Evolutionary conservation across 169 alveolate genomes (phyloP), one percentile per base, ranked within the genome.

Genomic region (Toxoplasma gondii): DNA sequence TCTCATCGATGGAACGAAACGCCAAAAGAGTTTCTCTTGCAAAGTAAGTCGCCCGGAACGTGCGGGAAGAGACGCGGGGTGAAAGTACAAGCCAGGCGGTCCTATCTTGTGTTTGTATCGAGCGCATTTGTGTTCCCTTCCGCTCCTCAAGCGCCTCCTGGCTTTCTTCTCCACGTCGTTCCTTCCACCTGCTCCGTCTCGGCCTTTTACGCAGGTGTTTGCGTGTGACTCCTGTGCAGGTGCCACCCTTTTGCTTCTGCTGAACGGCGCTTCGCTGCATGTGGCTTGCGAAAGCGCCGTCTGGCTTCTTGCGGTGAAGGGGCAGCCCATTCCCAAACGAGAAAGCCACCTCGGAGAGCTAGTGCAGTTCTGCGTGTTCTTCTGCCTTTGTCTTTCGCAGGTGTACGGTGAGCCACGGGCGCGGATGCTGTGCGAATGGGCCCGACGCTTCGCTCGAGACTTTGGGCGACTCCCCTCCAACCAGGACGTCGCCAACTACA

Each of bases 371-470:
- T 67, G 10, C 39, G 58, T 34, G 7, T 53, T 19, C 0, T 49
- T 2, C 36, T 92, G 54, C 64, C 88, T 84, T 92, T 58, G 88
- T 64, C 41, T 82, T 44, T 38, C 39, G 43, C 95, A 92, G 95
- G 80, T 83, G 43, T 83, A 84, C 53, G 95, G 92, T 53, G 88
- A 92, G 78, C 86, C 88, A 45, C 88, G 92, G 17, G 95, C 95
- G 49, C 88, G 95, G 41, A 74, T 64, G 36, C 88, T 92, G 53
- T 92, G 92, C 92, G 95, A 92, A 67, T 92, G 95, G 95, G 92
- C 95, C 49, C 53, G 88, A 17, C 88, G 82, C 64, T 92, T 84
- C 44, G 92, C 83, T 34, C 88, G 82, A 7, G 5, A 83, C 34
- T 82, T 86, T 34, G 88, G 92, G 24, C 87, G 95, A 0, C 78